Base-by-base conservation (phyloP, 2,329 filamentous ascomycete genomes). In the Claviceps paspali region DNA sequence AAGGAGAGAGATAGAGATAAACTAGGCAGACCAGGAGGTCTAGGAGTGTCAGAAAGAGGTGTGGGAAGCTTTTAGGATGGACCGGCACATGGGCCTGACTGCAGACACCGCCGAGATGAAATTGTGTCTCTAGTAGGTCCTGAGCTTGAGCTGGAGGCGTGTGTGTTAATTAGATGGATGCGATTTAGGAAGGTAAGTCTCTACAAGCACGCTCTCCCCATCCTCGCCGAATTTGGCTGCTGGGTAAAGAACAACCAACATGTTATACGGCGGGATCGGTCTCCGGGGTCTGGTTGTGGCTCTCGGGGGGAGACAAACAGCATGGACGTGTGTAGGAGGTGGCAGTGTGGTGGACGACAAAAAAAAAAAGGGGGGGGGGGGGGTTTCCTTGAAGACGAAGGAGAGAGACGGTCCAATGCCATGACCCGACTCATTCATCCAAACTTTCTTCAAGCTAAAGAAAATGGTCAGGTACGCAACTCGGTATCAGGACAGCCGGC, bases 51-150 rank as follows among this genome's bases (percentile, higher is more conserved):
- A 33, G 38, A 24, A 38, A 36, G 40, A 32, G 31, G 40, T 34
- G 36, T 38, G 40, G 36, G 33, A 39, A 38, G 33, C 28, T 12
- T n/a, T 32, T 17, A 41, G 29, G 36, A 39, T 41, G 33, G 33
- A 35, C 36, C 30, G 33, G 30, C 29, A 39, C 27, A 37, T 41
- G 29, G 36, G 29, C 29, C 29, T 36, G 12, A 38, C 39, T n/a
- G 29, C 31, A 29, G 28, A 35, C 27, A 28, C 19, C 28, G 28
- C 35, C 28, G 24, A 36, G 19, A 28, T 30, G 22, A 35, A 19
- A 38, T 29, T 34, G 19, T 27, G 22, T 28, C 33, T 39, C 22
- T n/a, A 17, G 27, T n/a, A 22, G 32, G 32, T 21, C 24, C 33
- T 30, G 31, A 30, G 24, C 30, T 26, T 35, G 33, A 35, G 14